These are phyloP conservation scores for Paramecium pentaurelia DNA, from an alignment of 73 alveolate species.

Conservation along the genomic window DNA sequence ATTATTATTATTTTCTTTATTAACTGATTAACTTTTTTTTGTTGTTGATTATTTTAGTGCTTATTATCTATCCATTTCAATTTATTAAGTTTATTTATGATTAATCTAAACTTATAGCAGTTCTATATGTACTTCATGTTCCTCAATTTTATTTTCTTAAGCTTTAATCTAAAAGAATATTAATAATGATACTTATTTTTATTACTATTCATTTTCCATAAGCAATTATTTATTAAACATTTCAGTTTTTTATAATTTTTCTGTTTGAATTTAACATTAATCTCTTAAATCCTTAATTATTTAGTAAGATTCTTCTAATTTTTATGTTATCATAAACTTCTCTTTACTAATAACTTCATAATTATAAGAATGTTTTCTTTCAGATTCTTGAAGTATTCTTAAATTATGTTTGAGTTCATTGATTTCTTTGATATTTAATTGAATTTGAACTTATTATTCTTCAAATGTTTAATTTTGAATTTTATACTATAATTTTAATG, in stretches of 20 bases:
- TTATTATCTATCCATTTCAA: neutral
- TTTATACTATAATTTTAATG: neutral
- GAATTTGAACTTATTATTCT: neutral
- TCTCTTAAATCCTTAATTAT: neutral
- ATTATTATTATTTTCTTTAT: neutral
- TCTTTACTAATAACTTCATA: neutral
- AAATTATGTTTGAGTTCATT: neutral
- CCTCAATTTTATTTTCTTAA: slow-evolving; percentile 2
- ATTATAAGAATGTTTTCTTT: neutral
- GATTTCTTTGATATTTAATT: neutral
- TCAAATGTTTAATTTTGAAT: neutral
- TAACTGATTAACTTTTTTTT: neutral
- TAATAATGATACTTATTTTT: neutral
- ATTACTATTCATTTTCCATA: neutral
- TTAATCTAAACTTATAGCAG: neutral
- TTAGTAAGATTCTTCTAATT: slow-evolving; percentile 22
- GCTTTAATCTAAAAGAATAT: neutral
- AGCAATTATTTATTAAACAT: neutral
- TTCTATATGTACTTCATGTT: slow-evolving; percentile 36
- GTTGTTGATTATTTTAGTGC: neutral
- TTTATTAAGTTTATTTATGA: neutral
- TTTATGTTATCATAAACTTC: neutral
- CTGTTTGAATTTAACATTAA: neutral
- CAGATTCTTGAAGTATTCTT: neutral
- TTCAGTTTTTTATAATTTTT: neutral